phyloP scores from a whole-genome alignment of 352 stramenopile species.

The Pythium aphanidermatum region DNA sequence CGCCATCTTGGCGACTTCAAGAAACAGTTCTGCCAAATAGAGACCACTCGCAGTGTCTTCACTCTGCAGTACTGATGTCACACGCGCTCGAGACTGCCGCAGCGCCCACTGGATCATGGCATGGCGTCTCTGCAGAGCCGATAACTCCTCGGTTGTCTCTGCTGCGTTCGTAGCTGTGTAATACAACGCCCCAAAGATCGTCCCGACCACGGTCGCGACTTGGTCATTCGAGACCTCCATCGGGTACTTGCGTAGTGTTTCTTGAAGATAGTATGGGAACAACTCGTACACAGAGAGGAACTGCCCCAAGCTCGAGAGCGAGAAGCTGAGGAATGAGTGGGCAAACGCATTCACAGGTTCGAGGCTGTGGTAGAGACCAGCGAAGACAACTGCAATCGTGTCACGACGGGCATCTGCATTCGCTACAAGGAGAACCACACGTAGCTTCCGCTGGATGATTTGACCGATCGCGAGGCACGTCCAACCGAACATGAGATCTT shows the following conservation, averaged over 20 bases:
- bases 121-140: constrained; percentile 9
- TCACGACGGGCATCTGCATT: constrained; percentile 26
- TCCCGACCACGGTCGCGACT: constrained; percentile 36
- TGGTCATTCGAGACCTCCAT: constrained; percentile 22
- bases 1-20: constrained; percentile 59
- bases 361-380: constrained; percentile 40
- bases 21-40: constrained; percentile 42
- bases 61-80: constrained; percentile 23
- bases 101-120: constrained; percentile 48
- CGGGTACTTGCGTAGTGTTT: constrained; percentile 39
- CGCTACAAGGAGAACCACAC: constrained; percentile 37
- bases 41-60: constrained; percentile 12
- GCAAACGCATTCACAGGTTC: constrained; percentile 43
- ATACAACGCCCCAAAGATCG: constrained; percentile 50
- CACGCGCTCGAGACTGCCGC: constrained; percentile 33
- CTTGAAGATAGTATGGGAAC: constrained; percentile 48
- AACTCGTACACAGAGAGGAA: constrained; percentile 44
- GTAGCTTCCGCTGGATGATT: constrained; percentile 46
- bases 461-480: constrained; percentile 36
- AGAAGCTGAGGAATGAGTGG: constrained; percentile 43
- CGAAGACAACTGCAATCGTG: constrained; percentile 40
- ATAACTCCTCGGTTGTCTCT: constrained; percentile 4
- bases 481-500: constrained; percentile 33
- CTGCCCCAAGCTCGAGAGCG: constrained; percentile 35
- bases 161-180: not conserved